phyloP scores from a whole-genome alignment of 768 basidiomycete genomes.

The Rhodotorula toruloides region DNA sequence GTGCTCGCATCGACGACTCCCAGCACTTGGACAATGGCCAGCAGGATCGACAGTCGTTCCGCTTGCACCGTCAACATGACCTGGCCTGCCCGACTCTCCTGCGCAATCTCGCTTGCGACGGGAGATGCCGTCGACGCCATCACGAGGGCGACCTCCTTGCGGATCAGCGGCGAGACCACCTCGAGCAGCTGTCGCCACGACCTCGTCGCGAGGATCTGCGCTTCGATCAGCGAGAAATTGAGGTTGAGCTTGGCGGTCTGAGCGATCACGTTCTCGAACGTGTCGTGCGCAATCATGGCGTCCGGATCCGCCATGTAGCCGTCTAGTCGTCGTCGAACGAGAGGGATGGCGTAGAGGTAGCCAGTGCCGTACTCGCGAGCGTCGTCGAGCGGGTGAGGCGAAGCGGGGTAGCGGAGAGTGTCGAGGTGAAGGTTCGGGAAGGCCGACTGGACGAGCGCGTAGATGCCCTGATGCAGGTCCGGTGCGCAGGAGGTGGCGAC shows the following conservation, averaged over 20 bases:
- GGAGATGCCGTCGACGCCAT: conserved; percentile 59
- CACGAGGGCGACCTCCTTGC: conserved; percentile 56
- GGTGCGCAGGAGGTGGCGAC: conserved; percentile 59
- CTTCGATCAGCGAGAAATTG: conserved; percentile 76
- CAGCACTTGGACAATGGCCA: conserved; percentile 70
- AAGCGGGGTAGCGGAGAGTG: conserved; percentile 61
- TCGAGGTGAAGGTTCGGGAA: conserved; percentile 63
- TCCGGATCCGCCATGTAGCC: conserved; percentile 51
- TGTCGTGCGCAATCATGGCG: conserved; percentile 36
- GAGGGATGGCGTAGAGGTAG: conserved; percentile 64
- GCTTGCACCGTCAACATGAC: conserved; percentile 79
- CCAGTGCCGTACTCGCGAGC: conserved; percentile 74
- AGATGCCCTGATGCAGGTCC: conserved; percentile 60
- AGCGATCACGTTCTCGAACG: conserved; percentile 52
- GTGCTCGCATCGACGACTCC: conserved; percentile 55
- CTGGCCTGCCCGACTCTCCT: conserved; percentile 67
- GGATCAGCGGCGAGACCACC: conserved; percentile 16
- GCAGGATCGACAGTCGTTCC: conserved; percentile 65
- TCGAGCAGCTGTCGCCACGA: conserved; percentile 69
- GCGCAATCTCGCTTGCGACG: conserved; percentile 48
- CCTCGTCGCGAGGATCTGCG: conserved; percentile 66
- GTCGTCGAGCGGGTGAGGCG: conserved; percentile 48
- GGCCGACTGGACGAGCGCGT: conserved; percentile 52
- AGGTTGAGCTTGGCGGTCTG: conserved; percentile 71
- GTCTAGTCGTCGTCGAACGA: conserved; percentile 58